Base-by-base conservation (phyloP, 2,329 filamentous ascomycete genomes). In the Pseudomassariella vexata region DNA sequence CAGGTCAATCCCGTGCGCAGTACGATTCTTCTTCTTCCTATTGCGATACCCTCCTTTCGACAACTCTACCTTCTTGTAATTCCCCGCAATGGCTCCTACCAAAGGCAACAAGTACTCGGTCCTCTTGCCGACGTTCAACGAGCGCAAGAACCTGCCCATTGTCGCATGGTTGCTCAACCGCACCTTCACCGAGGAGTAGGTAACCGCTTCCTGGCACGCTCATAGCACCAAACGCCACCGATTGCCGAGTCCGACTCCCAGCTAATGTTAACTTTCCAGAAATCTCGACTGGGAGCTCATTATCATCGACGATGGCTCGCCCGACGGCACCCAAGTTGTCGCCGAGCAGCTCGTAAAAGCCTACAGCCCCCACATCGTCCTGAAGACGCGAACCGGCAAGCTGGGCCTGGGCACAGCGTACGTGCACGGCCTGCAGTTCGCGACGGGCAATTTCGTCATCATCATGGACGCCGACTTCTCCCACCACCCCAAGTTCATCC, bases 381-480 rank as follows among this genome's bases (percentile, higher is more conserved):
- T 98, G 45, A 85, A 92, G 65, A 76, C 87, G 16, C 89, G 94
- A 53, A 76, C 86, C 24, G 94, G 94, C 56, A 98, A 96, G 68
- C 84, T 95, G 23, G 90, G 90, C n/a, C 82, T 96, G 30, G 90
- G 90, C 47, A 95, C 90, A 3, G 90, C 90, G 29, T 96, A 96
- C 66, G 86, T 95, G 23, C 89, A 95, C 63, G 90, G 90, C 32
- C 73, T 98, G 39, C 78, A 95, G 59, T 96, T 85, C 57, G 83
- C 75, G 16, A 88, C 80, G 15, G 92, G 92, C 51, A 95, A 94
- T 74, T 96, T 80, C 56, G 86, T 98, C 57, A 86, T 98, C 70
- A 98, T 98, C 74, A 98, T 98, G 92, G 92, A 98, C 69, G 92
- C 94, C 63, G 92, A 98, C 66, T 98, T 98, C 74, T 87, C 79